Evolutionary conservation across 345 rosid genomes (phyloP).

Genomic region (Heritiera fomes): DNA sequence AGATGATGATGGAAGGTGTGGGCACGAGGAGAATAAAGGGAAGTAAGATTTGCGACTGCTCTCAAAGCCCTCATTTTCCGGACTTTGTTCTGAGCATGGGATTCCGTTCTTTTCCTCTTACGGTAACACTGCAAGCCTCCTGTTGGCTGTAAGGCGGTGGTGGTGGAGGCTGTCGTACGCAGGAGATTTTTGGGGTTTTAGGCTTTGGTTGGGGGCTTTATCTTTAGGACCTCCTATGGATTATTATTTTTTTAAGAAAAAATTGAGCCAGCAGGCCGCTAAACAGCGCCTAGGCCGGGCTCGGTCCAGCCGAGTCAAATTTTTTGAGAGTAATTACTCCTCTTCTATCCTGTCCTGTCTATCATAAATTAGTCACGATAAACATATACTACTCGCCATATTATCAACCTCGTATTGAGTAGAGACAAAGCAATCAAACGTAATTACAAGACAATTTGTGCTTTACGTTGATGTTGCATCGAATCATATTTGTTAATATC

Average conservation of each 20-base stretch:
- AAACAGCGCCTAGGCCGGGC: background rate
- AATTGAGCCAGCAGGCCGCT: background rate
- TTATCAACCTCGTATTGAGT: no score
- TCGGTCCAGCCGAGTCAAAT: background rate
- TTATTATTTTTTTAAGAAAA: no score
- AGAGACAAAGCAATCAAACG: no score
- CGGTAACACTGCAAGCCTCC: background rate
- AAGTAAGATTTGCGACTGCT: conserved; percentile 32
- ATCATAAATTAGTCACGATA: no score
- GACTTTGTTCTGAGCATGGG: background rate
- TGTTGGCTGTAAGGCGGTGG: background rate
- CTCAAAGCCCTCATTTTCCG: conserved; percentile 49
- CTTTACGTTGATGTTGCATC: no score
- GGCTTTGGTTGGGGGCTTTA: conserved; percentile 23
- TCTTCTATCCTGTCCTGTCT: no score
- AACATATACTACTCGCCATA: no score
- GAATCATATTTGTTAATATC: no score
- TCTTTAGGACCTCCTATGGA: background rate
- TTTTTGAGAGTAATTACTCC: background rate
- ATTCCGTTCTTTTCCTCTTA: background rate
- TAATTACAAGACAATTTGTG: no score
- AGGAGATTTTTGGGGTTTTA: background rate
- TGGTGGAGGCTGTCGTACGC: background rate
- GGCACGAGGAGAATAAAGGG: conserved; percentile 27
- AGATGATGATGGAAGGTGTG: conserved; percentile 19